Percentiles rank a stretch among this genome's conserved stretches.
Conservation (phyloP, 129 eudicot species). For the Chrysanthemum seticuspe region DNA sequence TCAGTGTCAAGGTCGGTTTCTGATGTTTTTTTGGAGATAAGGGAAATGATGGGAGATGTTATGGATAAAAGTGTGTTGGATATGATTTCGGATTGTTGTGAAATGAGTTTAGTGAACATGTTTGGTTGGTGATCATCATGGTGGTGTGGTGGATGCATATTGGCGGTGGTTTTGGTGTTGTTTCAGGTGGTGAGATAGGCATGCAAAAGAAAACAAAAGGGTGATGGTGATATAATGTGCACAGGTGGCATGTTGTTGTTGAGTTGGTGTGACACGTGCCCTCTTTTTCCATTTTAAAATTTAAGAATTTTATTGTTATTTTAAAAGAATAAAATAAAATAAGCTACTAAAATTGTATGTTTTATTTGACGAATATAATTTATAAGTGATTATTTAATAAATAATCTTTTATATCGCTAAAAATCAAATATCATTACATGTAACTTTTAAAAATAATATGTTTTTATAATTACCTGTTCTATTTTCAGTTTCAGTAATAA, state of each 20-base stretch:
- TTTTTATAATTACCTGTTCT: too few species aligned
- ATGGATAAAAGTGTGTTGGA: slow-evolving; percentile 28
- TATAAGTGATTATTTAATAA: too few species aligned
- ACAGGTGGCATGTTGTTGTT: slow-evolving; percentile 29
- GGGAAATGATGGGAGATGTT: slow-evolving; percentile 32
- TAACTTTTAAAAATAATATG: too few species aligned
- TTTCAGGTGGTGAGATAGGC: neutral
- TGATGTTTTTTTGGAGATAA: slow-evolving; percentile 17
- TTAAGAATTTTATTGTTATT: too few species aligned
- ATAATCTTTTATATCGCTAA: too few species aligned
- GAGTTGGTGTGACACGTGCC: slow-evolving; percentile 21
- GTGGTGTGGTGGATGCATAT: slow-evolving; percentile 22
- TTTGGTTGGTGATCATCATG: slow-evolving; percentile 20
- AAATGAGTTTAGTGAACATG: slow-evolving; percentile 32
- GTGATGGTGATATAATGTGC: neutral
- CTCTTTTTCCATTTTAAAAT: too few species aligned
- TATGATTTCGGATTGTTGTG: slow-evolving; percentile 39
- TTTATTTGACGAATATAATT: too few species aligned
- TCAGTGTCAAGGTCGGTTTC: neutral
- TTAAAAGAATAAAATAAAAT: too few species aligned
- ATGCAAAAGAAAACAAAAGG: neutral
- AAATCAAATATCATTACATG: too few species aligned
- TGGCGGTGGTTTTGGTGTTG: slow-evolving; percentile 3
- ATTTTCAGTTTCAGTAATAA: too few species aligned
- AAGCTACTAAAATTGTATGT: too few species aligned